Evolutionary conservation across 345 rosid genomes (phyloP).

Genomic region (Syzygium aqueum): DNA sequence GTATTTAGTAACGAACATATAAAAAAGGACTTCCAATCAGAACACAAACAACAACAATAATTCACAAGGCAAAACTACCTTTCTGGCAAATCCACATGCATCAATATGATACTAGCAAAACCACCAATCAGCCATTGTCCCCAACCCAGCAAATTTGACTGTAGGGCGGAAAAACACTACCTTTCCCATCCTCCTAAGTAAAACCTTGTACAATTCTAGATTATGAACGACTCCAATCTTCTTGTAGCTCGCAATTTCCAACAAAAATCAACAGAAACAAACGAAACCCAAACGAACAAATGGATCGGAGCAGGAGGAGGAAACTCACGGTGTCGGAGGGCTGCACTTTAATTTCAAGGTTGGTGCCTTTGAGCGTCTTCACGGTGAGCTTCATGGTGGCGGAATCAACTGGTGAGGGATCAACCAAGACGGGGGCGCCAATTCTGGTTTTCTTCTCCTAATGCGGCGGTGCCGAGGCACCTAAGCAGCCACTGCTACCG

Average conservation of each 20-base stretch:
- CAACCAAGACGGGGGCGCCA: slow-evolving; percentile 4
- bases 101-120: background rate
- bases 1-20: too few relatives aligned
- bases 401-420: background rate
- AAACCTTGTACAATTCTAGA: background rate
- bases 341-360: slow-evolving; percentile 90
- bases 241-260: background rate
- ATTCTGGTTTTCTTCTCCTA: background rate
- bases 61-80: background rate
- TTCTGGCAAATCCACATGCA: background rate
- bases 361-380: slow-evolving; percentile 93
- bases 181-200: background rate
- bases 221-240: background rate
- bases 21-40: background rate
- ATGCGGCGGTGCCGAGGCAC: too few relatives aligned
- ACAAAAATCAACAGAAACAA: background rate
- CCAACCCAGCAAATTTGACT: background rate
- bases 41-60: background rate
- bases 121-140: background rate
- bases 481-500: too few relatives aligned
- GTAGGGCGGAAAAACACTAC: background rate
- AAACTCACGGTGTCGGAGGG: slow-evolving; percentile 72
- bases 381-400: slow-evolving; percentile 88
- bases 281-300: background rate
- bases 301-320: background rate